Conservation (phyloP, 225 moss, liverwort and hornwort species). For the Pseudoscleropodium purum region DNA sequence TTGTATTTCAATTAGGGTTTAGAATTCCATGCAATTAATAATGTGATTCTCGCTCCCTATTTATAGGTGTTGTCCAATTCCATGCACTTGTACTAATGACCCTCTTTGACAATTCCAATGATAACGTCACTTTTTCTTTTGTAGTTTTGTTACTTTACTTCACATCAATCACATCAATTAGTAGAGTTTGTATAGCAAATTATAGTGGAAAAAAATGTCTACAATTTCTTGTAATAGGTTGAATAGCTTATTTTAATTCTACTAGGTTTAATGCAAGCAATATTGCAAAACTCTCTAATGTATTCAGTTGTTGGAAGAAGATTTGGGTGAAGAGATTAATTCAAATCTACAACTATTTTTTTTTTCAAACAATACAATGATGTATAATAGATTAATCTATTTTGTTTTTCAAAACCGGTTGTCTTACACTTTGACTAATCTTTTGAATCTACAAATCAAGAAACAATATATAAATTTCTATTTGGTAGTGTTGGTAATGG, state of each 20-base stretch:
- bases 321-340: rapidly evolving
- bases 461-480: no score
- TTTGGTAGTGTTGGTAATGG: no score
- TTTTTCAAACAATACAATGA: not conserved
- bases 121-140: not conserved
- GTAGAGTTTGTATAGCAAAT: no score
- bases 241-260: rapidly evolving
- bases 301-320: not conserved
- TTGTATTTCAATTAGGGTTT: not conserved
- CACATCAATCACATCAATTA: no score
- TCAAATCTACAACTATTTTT: rapidly evolving
- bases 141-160: no score
- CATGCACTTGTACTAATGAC: rapidly evolving
- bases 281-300: not conserved
- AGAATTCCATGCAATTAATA: not conserved
- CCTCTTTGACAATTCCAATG: rapidly evolving
- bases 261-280: not conserved
- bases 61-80: not conserved
- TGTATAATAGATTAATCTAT: no score
- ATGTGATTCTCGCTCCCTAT: no score
- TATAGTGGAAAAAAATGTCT: no score
- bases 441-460: no score
- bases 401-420: no score
- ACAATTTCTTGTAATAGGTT: no score
- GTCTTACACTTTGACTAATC: no score